Percentiles rank a stretch among this genome's conserved stretches.
phyloP scores from a whole-genome alignment of 2,329 filamentous ascomycete species.

The Neofusicoccum cordaticola region DNA sequence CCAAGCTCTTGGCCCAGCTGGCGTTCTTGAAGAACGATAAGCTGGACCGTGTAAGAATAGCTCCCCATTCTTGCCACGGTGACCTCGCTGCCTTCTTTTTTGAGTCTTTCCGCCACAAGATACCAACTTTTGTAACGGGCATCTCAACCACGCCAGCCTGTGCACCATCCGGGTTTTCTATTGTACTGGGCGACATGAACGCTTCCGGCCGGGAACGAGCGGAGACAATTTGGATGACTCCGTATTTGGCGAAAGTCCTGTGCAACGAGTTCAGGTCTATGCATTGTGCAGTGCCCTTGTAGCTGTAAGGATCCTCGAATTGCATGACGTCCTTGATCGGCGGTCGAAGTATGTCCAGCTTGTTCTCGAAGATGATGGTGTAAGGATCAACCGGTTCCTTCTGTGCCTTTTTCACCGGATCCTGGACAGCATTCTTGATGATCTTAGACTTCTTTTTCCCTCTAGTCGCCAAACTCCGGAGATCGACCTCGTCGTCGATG shows the following conservation, averaged over 20 bases:
- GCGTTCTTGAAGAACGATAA: constrained; percentile 96
- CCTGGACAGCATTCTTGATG: constrained; percentile 55
- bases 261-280: constrained; percentile 81
- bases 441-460: constrained; percentile 64
- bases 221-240: constrained; percentile 91
- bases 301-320: constrained; percentile 87
- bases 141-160: constrained; percentile 95
- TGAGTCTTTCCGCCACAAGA: constrained; percentile 88
- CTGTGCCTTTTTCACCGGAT: constrained; percentile 61
- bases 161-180: constrained; percentile 79
- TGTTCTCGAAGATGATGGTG: constrained; percentile 86
- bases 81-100: constrained; percentile 94
- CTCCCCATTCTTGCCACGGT: constrained; percentile 99
- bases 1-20: constrained; percentile 84
- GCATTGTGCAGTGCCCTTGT: constrained; percentile 71
- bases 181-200: constrained; percentile 85
- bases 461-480: constrained; percentile 68
- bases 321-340: constrained; percentile 89
- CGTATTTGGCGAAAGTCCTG: constrained; percentile 85
- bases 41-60: constrained; percentile 92
- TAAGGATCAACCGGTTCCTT: constrained; percentile 95
- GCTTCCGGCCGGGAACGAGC: constrained; percentile 90
- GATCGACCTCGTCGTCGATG: constrained; percentile 85
- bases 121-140: constrained; percentile 92
- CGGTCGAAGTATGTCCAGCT: constrained; percentile 77